Evolutionary conservation across 2,329 filamentous ascomycete genomes (phyloP), one percentile per base, ranked within the genome.

Genomic region (Fusarium verrucosum): DNA sequence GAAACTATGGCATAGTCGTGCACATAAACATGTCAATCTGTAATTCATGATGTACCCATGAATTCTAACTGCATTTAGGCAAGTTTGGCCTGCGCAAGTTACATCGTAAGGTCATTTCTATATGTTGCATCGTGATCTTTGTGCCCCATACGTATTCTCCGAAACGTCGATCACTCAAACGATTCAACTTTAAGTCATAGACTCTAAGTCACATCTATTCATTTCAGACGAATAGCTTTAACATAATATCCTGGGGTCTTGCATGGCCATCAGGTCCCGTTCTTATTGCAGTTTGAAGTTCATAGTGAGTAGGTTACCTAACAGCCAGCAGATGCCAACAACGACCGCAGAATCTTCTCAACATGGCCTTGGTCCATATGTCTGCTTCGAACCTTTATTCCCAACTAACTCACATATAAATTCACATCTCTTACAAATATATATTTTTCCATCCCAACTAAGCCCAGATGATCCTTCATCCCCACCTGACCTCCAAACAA

Each of bases 401-500:
- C 37, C 17, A 26, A 37, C 19, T 28, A 19, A 19, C 40, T 55
- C 33, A 35, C 49, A 20, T n/a, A 30, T 25, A 20, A 6, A 17
- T 28, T n/a, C 16, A 19, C 26, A 20, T 36, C 36, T 14, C 36
- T 23, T 30, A 23, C 10, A 20, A 9, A 20, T 20, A 17, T 32
- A 20, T 41, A 19, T 43, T 23, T 11, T 35, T 23, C 32, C 32
- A 40, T 54, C 30, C 33, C 20, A 33, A 33, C 32, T 54, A 43
- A 53, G 37, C 37, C 45, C 41, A 66, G 42, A 43, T 33, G 46
- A 43, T 52, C 40, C 32, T 30, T 36, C 35, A 57, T 56, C 62
- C 63, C 63, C 62, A 66, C 63, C 58, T 66, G 26, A 42, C 41
- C 58, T 60, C 63, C 58, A 49, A 67, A 66, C 58, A 58, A 56